A percentile compares a stretch with the other conserved stretches of the same genome.
phyloP scores from a whole-genome alignment of 179 eudicot genomes.

The Heliamphora pulchella region DNA sequence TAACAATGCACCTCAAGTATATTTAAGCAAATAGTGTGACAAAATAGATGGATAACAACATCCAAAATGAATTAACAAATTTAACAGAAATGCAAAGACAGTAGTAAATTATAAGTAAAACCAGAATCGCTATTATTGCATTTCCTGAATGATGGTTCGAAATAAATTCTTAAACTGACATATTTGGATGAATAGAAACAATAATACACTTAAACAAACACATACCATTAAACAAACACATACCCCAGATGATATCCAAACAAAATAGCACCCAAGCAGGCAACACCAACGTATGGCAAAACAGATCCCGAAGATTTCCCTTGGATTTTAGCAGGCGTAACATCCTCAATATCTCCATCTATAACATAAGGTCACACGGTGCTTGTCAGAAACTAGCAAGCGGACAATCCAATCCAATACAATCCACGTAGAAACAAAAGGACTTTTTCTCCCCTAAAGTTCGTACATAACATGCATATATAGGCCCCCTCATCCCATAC shows the following conservation, averaged over 20 bases:
- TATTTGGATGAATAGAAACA: background rate
- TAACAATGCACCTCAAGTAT: background rate
- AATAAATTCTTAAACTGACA: background rate
- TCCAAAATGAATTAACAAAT: background rate
- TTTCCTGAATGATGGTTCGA: background rate
- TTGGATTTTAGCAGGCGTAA: constrained; percentile 41
- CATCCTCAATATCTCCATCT: constrained; percentile 72
- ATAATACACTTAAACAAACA: constrained; percentile 1
- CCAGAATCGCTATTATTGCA: background rate
- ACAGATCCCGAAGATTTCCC: constrained; percentile 76
- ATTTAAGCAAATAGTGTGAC: background rate
- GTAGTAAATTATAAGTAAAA: background rate
- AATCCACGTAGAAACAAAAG: too few relatives aligned
- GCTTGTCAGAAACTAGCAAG: constrained; percentile 2
- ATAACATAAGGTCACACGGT: constrained; percentile 13
- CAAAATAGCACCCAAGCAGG: constrained; percentile 91
- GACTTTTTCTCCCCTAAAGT: too few relatives aligned
- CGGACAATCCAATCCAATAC: background rate
- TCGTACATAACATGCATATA: too few relatives aligned
- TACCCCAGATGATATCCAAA: constrained; percentile 99
- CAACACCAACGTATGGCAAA: constrained; percentile 90
- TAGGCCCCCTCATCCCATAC: too few relatives aligned
- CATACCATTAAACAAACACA: constrained; percentile 19
- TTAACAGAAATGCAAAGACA: background rate
- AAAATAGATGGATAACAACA: background rate